phyloP scores from a whole-genome alignment of 306 rosid genomes.

The Acacia confusa region DNA sequence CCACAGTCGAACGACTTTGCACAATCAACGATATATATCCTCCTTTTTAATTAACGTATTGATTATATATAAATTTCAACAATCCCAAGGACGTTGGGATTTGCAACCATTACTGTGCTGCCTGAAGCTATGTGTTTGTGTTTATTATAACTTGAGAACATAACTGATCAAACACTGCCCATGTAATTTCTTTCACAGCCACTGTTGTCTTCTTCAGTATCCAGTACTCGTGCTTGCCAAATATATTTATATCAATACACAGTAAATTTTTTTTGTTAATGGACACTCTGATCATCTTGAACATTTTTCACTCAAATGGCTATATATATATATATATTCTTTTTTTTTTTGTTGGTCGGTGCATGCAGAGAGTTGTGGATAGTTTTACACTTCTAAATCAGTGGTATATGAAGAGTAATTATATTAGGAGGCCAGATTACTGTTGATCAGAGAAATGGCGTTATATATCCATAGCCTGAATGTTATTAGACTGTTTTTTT shows the following conservation, averaged over 20 bases:
- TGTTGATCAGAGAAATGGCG: not conserved
- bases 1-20: not conserved
- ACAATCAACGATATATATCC: not conserved
- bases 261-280: fast-evolving
- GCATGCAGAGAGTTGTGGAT: not conserved
- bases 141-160: not conserved
- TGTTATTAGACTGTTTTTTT: not conserved
- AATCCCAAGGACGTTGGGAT: slow-evolving; percentile 4
- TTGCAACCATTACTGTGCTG: not conserved
- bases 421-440: no score
- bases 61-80: not conserved
- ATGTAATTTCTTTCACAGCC: not conserved
- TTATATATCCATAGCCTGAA: not conserved
- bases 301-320: not conserved
- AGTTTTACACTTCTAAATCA: not conserved
- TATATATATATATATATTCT: no score
- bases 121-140: slow-evolving; percentile 4
- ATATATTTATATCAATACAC: not conserved
- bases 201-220: not conserved
- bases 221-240: not conserved
- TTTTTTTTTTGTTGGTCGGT: not conserved
- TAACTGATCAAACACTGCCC: not conserved
- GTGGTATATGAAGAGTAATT: not conserved
- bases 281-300: not conserved
- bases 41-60: no score